phyloP scores from a whole-genome alignment of 225 moss, liverwort and hornwort species.

The Pseudoscleropodium purum region DNA sequence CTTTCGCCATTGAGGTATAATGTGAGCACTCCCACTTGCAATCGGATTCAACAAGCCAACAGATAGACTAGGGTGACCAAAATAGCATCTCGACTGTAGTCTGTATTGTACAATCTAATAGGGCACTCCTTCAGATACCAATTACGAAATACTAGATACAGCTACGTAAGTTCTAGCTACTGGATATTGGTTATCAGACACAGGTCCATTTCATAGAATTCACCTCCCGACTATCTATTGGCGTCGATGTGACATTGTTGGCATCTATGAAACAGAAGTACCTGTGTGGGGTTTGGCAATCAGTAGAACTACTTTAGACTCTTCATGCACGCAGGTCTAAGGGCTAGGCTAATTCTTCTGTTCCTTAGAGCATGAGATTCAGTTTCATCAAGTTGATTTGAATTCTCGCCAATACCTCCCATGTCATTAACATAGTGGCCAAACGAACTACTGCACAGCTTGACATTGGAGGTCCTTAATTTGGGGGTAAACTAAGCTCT shows the following conservation, averaged over 20 bases:
- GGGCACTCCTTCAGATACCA: not conserved
- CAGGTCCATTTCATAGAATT: not conserved
- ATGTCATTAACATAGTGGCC: not conserved
- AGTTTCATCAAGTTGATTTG: not conserved
- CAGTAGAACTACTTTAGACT: not conserved
- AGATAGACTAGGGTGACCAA: no score
- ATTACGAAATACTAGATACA: not conserved
- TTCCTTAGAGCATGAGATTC: not conserved
- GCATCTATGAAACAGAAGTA: no score
- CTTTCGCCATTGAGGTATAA: not conserved
- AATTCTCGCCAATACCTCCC: not conserved
- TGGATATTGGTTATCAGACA: not conserved
- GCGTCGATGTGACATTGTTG: not conserved
- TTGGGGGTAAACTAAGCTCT: not conserved
- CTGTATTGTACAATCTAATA: no score
- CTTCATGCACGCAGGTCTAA: not conserved
- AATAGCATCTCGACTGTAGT: no score
- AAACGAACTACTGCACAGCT: not conserved
- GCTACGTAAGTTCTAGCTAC: not conserved
- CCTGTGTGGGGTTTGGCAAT: no score
- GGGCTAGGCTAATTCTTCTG: not conserved
- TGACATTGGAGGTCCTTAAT: not conserved
- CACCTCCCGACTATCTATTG: not conserved
- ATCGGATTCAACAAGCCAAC: not conserved
- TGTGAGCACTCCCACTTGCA: no score